Evolutionary conservation across 2,329 filamentous ascomycete genomes (phyloP).

Genomic region (Pyricularia sp.): DNA sequence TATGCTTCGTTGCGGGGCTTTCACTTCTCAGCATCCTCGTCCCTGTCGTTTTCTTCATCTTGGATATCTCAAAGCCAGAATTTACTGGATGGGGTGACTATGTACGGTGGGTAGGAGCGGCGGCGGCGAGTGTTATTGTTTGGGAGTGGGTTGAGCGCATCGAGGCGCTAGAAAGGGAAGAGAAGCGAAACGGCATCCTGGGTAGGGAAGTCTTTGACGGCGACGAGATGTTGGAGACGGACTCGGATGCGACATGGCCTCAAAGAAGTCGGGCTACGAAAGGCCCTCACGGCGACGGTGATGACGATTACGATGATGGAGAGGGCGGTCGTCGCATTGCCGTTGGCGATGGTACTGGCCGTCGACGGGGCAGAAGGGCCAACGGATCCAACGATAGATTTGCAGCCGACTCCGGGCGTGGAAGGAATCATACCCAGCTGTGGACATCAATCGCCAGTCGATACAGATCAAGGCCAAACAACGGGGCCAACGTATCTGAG

Average conservation of each 20-base stretch:
- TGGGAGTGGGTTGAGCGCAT: slow-evolving; percentile 98
- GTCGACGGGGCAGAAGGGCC: slow-evolving; percentile 9
- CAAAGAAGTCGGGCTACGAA: slow-evolving; percentile 22
- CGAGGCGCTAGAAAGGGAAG: slow-evolving; percentile 82
- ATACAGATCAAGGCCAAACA: slow-evolving; percentile 21
- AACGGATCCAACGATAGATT: neutral
- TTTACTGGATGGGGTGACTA: slow-evolving; percentile 93
- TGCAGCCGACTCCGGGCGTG: neutral
- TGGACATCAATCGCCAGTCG: slow-evolving; percentile 27
- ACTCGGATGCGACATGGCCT: slow-evolving; percentile 39
- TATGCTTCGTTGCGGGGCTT: slow-evolving; percentile 68
- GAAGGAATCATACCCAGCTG: neutral
- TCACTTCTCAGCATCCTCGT: slow-evolving; percentile 77
- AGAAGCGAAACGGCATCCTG: slow-evolving; percentile 87
- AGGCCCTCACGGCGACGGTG: slow-evolving; percentile 6
- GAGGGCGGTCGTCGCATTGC: slow-evolving; percentile 11
- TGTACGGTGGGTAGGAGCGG: slow-evolving; percentile 91
- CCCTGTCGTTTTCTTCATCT: slow-evolving; percentile 85
- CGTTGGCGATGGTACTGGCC: neutral
- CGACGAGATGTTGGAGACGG: slow-evolving; percentile 76
- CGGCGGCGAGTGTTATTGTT: slow-evolving; percentile 89
- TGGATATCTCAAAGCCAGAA: slow-evolving; percentile 78
- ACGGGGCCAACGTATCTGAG: slow-evolving; percentile 9
- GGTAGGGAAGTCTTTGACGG: slow-evolving; percentile 89
- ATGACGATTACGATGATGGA: slow-evolving; percentile 20